Conservation (phyloP, 176 grass and related monocot species). For the Lolium perenne region DNA sequence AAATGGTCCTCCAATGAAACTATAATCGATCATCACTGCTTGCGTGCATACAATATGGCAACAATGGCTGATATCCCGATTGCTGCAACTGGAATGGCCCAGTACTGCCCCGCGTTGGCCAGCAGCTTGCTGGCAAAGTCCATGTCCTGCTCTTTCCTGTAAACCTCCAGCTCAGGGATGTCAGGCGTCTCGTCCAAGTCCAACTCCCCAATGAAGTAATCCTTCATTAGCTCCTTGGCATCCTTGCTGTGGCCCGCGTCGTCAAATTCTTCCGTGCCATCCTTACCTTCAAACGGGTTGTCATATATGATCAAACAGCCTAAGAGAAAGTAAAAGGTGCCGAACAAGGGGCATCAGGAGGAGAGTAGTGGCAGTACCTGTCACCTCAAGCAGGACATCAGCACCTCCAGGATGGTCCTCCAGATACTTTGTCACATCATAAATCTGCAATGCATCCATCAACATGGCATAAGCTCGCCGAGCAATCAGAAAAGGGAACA, state of each 20-base stretch:
- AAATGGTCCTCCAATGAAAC: slow-evolving; percentile 18
- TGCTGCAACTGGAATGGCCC: slow-evolving; percentile 54
- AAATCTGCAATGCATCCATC: slow-evolving; percentile 63
- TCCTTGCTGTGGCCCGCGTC: slow-evolving; percentile 78
- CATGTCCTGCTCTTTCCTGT: slow-evolving; percentile 57
- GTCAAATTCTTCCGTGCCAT: slow-evolving; percentile 87
- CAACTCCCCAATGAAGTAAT: slow-evolving; percentile 80
- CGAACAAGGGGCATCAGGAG: neutral
- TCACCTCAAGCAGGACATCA: slow-evolving; percentile 66
- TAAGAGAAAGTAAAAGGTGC: neutral
- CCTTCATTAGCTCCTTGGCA: slow-evolving; percentile 76
- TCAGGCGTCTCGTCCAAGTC: slow-evolving; percentile 58
- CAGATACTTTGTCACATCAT: slow-evolving; percentile 92
- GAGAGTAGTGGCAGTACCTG: slow-evolving; percentile 44
- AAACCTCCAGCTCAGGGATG: slow-evolving; percentile 77
- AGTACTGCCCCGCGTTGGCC: slow-evolving; percentile 41
- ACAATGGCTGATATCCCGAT: slow-evolving; percentile 59
- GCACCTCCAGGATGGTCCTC: slow-evolving; percentile 93
- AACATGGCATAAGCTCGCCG: neutral
- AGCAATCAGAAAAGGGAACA: slow-evolving; percentile 3
- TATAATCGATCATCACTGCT: slow-evolving; percentile 49
- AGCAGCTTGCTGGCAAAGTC: slow-evolving; percentile 50
- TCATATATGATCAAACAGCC: slow-evolving; percentile 12
- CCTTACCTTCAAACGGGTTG: slow-evolving; percentile 72
- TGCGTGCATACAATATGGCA: slow-evolving; percentile 59